Percentiles rank a stretch among this genome's conserved stretches.
phyloP scores from a whole-genome alignment of 208 protist species.

The Hexamita inflata region DNA sequence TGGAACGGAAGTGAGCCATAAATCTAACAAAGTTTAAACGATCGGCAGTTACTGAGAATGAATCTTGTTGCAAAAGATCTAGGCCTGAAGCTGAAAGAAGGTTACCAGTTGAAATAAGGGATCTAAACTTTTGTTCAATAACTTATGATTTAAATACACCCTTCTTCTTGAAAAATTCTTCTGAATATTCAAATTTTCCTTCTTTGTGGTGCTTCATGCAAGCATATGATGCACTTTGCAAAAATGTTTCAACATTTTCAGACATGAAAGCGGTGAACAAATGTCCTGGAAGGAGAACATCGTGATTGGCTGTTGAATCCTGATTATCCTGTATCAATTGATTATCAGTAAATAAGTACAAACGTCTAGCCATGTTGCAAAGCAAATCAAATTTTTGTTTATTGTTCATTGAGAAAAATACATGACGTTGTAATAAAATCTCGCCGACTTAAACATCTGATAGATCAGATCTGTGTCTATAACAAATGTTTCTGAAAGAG shows the following conservation, averaged over 20 bases:
- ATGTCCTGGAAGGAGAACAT: conserved; percentile 81
- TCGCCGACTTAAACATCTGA: conserved; percentile 45
- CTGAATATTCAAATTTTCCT: neutral
- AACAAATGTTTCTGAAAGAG: conserved; percentile 25
- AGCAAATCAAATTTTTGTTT: conserved; percentile 78
- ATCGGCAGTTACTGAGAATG: conserved; percentile 89
- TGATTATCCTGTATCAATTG: conserved; percentile 63
- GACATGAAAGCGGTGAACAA: conserved; percentile 40
- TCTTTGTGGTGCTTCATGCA: neutral
- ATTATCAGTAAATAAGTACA: neutral
- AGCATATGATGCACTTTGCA: neutral
- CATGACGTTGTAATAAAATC: conserved; percentile 48
- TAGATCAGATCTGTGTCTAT: neutral
- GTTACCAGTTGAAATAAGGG: conserved; percentile 65
- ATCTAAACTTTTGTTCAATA: too few relatives aligned
- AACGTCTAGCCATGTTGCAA: conserved; percentile 45
- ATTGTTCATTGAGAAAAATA: conserved; percentile 57
- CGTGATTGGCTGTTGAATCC: conserved; percentile 79
- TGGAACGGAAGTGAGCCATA: conserved; percentile 87
- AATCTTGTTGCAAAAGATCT: conserved; percentile 65
- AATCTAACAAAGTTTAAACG: conserved; percentile 94
- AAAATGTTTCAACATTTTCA: conserved; percentile 1
- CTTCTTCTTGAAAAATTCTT: neutral
- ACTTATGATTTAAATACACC: neutral
- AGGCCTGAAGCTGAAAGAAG: conserved; percentile 52